Evolutionary conservation across 352 stramenopile genomes (phyloP).

Genomic region (Pythium aristosporum): DNA sequence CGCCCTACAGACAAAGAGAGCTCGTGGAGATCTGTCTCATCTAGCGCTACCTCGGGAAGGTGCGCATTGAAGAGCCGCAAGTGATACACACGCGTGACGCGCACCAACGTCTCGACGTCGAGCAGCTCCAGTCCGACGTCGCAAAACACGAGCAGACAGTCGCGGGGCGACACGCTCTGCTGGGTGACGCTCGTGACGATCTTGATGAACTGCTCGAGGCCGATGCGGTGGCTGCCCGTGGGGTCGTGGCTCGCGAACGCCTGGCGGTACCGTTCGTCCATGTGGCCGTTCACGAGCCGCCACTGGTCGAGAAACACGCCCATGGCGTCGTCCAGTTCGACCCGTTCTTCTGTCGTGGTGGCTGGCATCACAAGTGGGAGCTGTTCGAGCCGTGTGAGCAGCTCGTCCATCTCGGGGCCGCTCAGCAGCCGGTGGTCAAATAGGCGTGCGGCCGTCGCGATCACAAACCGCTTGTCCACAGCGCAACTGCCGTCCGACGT

Average conservation of each 20-base stretch:
- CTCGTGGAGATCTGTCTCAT: slow-evolving; percentile 51
- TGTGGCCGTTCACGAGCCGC: slow-evolving; percentile 38
- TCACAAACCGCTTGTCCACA: slow-evolving; percentile 34
- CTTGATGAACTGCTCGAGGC: slow-evolving; percentile 70
- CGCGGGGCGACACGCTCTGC: slow-evolving; percentile 40
- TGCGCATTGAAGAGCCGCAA: slow-evolving; percentile 50
- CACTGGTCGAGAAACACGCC: slow-evolving; percentile 55
- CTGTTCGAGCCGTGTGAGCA: slow-evolving; percentile 37
- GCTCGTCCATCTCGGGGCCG: slow-evolving; percentile 29
- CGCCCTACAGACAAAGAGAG: slow-evolving; percentile 42
- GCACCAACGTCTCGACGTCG: slow-evolving; percentile 51
- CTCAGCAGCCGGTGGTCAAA: slow-evolving; percentile 48
- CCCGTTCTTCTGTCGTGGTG: not conserved
- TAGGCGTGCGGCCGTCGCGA: slow-evolving; percentile 33
- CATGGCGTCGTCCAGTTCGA: slow-evolving; percentile 76
- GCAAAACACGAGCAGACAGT: slow-evolving; percentile 65
- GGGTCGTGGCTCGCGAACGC: slow-evolving; percentile 43
- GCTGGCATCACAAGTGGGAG: slow-evolving; percentile 22
- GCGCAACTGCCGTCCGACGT: slow-evolving; percentile 48
- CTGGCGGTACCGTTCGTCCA: slow-evolving; percentile 61
- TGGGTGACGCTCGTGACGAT: slow-evolving; percentile 66
- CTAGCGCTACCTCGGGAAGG: slow-evolving; percentile 47
- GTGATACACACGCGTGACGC: slow-evolving; percentile 58
- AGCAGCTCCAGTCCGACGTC: slow-evolving; percentile 65
- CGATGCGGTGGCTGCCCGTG: slow-evolving; percentile 45